Evolutionary conservation across 2,329 filamentous ascomycete species (phyloP).

Genomic region (Clonostachys solani): DNA sequence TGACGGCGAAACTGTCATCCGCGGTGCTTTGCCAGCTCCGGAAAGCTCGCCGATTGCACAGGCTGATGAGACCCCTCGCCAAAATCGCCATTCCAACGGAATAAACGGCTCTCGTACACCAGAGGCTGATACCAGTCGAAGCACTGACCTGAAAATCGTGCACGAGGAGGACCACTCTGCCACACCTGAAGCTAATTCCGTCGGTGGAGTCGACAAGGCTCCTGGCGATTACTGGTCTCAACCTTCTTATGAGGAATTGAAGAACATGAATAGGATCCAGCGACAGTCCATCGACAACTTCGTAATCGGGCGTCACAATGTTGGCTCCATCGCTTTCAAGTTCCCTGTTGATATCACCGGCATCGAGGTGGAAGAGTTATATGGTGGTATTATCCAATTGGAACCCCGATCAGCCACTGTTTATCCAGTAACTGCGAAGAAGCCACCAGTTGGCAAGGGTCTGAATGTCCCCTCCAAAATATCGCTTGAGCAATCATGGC

Average conservation of each 20-base stretch:
- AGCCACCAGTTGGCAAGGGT: constrained; percentile 80
- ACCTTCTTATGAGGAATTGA: constrained; percentile 70
- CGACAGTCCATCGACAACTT: constrained; percentile 71
- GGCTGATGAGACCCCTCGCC: constrained; percentile 34
- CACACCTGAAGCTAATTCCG: constrained; percentile 15
- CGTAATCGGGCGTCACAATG: constrained; percentile 75
- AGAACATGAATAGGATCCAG: constrained; percentile 75
- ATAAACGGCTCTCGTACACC: constrained; percentile 32
- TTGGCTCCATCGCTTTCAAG: constrained; percentile 80
- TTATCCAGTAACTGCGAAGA: constrained; percentile 71
- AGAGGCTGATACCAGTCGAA: constrained; percentile 28
- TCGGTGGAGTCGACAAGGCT: constrained; percentile 32
- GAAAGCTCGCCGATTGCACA: constrained; percentile 19
- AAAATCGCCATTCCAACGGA: constrained; percentile 45
- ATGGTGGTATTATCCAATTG: constrained; percentile 71
- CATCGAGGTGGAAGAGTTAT: constrained; percentile 77
- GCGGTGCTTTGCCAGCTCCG: constrained; percentile 25
- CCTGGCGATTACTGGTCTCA: constrained; percentile 85
- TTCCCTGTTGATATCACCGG: constrained; percentile 76
- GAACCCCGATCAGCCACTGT: constrained; percentile 80
- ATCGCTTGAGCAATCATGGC: constrained; percentile 89
- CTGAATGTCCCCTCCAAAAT: constrained; percentile 90
- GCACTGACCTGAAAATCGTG: constrained; percentile 50
- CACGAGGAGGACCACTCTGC: constrained; percentile 58
- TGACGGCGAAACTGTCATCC: constrained; percentile 25